Evolutionary conservation across 2,329 filamentous ascomycete genomes (phyloP), one percentile per base, ranked within the genome.

Genomic region (Xylariaceae sp.): DNA sequence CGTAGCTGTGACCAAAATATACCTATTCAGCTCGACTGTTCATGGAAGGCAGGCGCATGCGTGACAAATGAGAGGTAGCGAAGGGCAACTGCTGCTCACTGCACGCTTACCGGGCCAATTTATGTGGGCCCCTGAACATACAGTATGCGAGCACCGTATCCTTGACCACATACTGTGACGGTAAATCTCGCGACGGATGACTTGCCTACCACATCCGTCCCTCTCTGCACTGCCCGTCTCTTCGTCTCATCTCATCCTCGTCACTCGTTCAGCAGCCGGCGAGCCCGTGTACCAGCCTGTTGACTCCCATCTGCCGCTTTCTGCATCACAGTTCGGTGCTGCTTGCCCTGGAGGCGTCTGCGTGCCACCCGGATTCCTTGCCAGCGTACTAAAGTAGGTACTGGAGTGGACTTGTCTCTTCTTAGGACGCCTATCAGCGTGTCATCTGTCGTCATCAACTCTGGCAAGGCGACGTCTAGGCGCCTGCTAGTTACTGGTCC

Each of bases 371-470:
- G 36, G 2, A 37, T 18, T 30, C 45, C 30, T 52, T 43, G 26
- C n/a, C 22, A 37, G 36, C 9, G 36, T 37, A 18, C n/a, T 36
- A 5, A 18, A 37, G 15, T 16, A 16, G 16, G 36, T 37, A 37
- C 32, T 10, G 10, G 3, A 34, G 47, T n/a, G 19, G 13, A 10
- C 19, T 13, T 26, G 8, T 26, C 26, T 13, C 37, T 22, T 13
- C 19, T 40, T 34, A 16, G 19, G 19, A 30, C 37, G 30, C 42
- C 47, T 48, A 43, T 47, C 37, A 10, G 49, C 47, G 46, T 49
- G 46, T 44, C 53, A 50, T 57, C 53, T 57, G 52, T 55, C 55
- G 55, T 57, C 55, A 57, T 57, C 34, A 46, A 52, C 46, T 50
- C 3, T 13, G 6, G 34, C 45, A 18, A 21, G 16, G 29, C 41